Evolutionary conservation across 352 stramenopile genomes (phyloP).

Genomic region (Globisporangium abappressorium): DNA sequence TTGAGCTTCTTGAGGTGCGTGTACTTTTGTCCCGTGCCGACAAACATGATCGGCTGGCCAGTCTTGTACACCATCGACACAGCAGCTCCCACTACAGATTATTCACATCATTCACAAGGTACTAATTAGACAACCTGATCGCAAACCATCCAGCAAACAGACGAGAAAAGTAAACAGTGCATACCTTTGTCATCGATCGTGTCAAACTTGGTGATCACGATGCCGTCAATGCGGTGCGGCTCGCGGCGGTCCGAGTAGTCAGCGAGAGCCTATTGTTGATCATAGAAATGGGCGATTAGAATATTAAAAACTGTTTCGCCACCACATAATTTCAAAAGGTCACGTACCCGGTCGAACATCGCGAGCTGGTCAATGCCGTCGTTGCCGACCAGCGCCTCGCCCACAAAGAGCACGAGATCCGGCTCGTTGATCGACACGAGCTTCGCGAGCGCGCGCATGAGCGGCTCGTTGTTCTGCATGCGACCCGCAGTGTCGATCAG

Average conservation of each 20-base stretch:
- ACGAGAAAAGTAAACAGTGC: conserved; percentile 12
- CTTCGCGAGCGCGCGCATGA: conserved; percentile 98
- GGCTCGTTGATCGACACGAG: conserved; percentile 96
- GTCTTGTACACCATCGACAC: conserved; percentile 99
- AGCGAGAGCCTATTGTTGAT: conserved; percentile 61
- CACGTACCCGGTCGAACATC: conserved; percentile 91
- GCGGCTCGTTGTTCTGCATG: conserved; percentile 99
- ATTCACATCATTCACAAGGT: neutral
- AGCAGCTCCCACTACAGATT: conserved; percentile 93
- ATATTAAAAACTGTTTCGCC: neutral
- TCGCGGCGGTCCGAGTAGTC: conserved; percentile 84
- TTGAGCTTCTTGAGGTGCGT: conserved; percentile 98
- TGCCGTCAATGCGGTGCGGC: conserved; percentile 95
- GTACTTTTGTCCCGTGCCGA: conserved; percentile 99
- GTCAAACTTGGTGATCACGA: conserved; percentile 99
- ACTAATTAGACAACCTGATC: neutral
- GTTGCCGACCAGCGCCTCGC: conserved; percentile 98
- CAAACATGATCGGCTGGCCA: conserved; percentile 98
- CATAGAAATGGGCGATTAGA: neutral
- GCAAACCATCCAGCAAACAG: neutral
- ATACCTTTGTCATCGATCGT: conserved; percentile 98
- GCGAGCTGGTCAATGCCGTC: conserved; percentile 98
- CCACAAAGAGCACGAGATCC: conserved; percentile 98
- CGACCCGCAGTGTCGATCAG: conserved; percentile 98
- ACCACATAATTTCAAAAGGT: neutral